Evolutionary conservation across 305 asterid genomes (phyloP).

Genomic region (Fraxinus nigra): DNA sequence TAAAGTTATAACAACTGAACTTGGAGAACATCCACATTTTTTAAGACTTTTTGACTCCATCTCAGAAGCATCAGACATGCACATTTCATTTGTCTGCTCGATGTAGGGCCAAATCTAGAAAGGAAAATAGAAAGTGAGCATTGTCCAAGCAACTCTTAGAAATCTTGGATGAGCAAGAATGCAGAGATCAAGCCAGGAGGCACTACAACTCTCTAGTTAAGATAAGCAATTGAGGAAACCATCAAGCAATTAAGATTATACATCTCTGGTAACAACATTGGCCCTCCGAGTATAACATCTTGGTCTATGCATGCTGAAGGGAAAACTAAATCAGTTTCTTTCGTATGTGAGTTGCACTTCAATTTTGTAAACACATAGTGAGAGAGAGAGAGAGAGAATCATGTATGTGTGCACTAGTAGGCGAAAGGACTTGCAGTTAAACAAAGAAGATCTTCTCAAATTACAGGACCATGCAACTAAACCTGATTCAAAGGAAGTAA

Average conservation of each 20-base stretch:
- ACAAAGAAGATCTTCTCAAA: background rate
- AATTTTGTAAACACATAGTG: background rate
- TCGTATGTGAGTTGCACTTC: background rate
- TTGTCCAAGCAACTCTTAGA: background rate
- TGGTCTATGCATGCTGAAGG: background rate
- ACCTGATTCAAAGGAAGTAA: conserved; percentile 77
- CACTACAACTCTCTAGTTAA: background rate
- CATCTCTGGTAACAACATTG: background rate
- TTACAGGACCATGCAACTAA: conserved; percentile 14
- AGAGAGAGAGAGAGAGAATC: background rate
- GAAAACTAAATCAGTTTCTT: background rate
- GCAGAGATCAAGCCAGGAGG: too few relatives aligned
- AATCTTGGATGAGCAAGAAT: background rate
- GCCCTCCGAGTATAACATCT: background rate
- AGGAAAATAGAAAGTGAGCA: background rate
- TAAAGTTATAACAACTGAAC: background rate
- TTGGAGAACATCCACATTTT: background rate
- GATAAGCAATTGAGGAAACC: background rate
- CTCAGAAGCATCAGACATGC: background rate
- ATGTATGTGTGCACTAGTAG: background rate
- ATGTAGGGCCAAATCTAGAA: background rate
- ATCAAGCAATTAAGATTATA: background rate
- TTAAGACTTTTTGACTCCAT: background rate
- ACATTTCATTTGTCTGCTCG: background rate
- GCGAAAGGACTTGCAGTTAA: background rate